Evolutionary conservation across 495 filamentous ascomycete species (phyloP).

Genomic region (Podospora pseudoanserina): DNA sequence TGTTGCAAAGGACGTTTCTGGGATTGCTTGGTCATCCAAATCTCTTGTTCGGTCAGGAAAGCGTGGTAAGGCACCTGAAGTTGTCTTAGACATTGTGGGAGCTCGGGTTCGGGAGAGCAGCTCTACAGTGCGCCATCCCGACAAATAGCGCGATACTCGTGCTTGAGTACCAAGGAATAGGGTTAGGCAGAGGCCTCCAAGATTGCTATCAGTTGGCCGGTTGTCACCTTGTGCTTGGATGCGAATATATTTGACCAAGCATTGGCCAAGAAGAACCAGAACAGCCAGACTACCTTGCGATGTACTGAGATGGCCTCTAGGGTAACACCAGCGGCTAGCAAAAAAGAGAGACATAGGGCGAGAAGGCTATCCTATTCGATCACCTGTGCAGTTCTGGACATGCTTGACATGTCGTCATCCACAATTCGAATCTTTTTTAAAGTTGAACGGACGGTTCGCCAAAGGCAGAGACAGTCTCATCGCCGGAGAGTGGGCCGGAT

Average conservation of each 20-base stretch:
- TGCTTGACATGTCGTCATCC: not conserved
- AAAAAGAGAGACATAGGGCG: not conserved
- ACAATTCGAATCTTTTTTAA: not conserved
- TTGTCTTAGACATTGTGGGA: not conserved
- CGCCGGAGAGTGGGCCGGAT: not conserved
- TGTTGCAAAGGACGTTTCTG: not conserved
- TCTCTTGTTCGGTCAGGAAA: not conserved
- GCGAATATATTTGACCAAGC: not conserved
- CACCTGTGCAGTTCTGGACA: not conserved
- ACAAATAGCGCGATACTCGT: not conserved
- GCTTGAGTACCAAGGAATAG: not conserved
- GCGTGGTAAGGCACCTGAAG: not conserved
- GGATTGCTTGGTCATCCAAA: not conserved
- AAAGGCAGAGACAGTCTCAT: not conserved
- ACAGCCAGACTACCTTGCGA: not conserved
- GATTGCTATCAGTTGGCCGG: too few relatives aligned
- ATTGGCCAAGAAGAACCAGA: not conserved
- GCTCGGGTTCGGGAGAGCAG: not conserved
- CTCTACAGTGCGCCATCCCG: not conserved
- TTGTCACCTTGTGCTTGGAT: too few relatives aligned
- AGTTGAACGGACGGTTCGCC: not conserved
- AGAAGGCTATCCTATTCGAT: not conserved
- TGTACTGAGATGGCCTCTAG: not conserved
- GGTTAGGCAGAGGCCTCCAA: not conserved
- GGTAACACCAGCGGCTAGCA: not conserved